phyloP scores from a whole-genome alignment of 129 eudicot genomes.

The Flaveria sonorensis region DNA sequence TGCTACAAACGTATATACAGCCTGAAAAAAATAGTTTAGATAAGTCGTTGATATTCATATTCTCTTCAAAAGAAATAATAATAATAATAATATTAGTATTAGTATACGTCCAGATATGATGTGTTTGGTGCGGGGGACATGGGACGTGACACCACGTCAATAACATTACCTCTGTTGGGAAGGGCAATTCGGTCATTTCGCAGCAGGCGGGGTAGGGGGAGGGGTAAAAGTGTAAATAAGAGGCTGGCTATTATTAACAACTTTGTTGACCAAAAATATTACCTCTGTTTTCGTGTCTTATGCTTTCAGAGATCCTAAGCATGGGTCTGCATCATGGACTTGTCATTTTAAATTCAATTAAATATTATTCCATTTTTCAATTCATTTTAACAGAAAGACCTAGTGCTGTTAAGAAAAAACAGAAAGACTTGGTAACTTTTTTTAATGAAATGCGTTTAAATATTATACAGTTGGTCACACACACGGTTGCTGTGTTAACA shows the following conservation, averaged over 20 bases:
- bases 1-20: neutral
- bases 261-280: conserved; percentile 41
- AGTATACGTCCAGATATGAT: conserved; percentile 8
- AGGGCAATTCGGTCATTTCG: conserved; percentile 26
- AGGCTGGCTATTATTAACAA: conserved; percentile 38
- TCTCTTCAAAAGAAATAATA: neutral
- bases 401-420: no score
- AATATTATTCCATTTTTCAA: no score
- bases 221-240: conserved; percentile 39
- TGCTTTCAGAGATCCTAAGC: conserved; percentile 50
- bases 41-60: neutral
- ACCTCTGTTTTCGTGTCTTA: conserved; percentile 44
- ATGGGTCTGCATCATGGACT: conserved; percentile 40
- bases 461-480: no score
- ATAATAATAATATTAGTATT: neutral
- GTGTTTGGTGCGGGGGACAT: conserved; percentile 24
- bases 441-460: neutral
- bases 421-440: no score
- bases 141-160: conserved; percentile 43
- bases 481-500: no score
- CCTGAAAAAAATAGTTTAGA: neutral
- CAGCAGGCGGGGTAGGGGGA: neutral
- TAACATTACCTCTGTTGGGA: conserved; percentile 2
- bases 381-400: neutral
- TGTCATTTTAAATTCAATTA: conserved; percentile 19